These are phyloP conservation scores for Ramaria sp. DNA, from an alignment of 768 basidiomycete species.

Conservation along the genomic window DNA sequence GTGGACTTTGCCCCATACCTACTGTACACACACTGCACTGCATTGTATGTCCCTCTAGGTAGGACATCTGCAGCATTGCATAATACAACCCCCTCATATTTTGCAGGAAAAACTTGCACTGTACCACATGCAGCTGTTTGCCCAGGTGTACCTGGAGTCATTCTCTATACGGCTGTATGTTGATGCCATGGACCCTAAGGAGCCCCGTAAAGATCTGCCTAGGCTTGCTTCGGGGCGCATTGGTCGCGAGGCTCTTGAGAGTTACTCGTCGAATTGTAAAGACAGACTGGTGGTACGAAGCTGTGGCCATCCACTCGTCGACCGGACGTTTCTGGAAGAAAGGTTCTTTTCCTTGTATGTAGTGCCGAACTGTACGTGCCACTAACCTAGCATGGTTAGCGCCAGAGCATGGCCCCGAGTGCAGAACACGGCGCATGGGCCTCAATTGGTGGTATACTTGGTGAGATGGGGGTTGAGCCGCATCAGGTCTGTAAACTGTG, in stretches of 20 bases:
- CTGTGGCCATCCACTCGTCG: conserved; percentile 11
- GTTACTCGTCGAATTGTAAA: conserved; percentile 21
- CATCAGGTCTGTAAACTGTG: conserved; percentile 59
- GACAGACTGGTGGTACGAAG: conserved; percentile 22
- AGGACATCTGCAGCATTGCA: too few relatives aligned
- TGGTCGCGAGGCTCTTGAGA: conserved; percentile 35
- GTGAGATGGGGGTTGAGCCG: conserved; percentile 44
- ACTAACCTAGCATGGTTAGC: conserved; percentile 51
- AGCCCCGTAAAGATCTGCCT: conserved; percentile 12
- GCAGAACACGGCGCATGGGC: conserved; percentile 59
- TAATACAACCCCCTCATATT: too few relatives aligned
- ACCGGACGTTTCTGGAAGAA: conserved; percentile 15
- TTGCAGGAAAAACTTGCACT: too few relatives aligned
- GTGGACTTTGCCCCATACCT: too few relatives aligned
- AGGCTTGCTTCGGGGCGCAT: conserved; percentile 44
- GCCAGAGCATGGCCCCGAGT: conserved; percentile 69
- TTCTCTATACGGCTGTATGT: conserved; percentile 56
- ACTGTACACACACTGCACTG: too few relatives aligned
- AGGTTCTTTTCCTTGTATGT: conserved; percentile 61
- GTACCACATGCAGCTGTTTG: conserved; percentile 36
- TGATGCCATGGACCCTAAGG: conserved; percentile 27
- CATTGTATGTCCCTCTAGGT: too few relatives aligned
- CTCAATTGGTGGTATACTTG: conserved; percentile 52
- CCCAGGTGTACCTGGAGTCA: conserved; percentile 40
- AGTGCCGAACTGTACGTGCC: conserved; percentile 69